These are phyloP conservation scores for Phytophthora pseudosyringae DNA, from an alignment of 352 stramenopile species.

Conservation along the genomic window DNA sequence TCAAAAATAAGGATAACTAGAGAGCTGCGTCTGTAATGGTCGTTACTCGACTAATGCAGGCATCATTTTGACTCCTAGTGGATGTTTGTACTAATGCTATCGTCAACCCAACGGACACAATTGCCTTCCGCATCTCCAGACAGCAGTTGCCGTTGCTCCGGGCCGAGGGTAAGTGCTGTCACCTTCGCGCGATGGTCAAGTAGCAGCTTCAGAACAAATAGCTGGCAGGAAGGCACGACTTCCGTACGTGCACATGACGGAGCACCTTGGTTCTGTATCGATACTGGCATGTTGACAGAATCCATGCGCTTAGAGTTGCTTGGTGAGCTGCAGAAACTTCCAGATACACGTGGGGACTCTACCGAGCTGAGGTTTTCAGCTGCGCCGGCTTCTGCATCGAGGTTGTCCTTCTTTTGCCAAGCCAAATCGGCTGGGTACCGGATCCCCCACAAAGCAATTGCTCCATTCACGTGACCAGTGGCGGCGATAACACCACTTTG, in stretches of 20 bases:
- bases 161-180: slow-evolving; percentile 60
- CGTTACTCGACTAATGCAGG: slow-evolving; percentile 6
- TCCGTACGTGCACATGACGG: slow-evolving; percentile 33
- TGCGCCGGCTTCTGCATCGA: background rate
- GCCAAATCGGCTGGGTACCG: slow-evolving; percentile 65
- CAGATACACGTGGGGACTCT: background rate
- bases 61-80: slow-evolving; percentile 33
- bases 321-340: slow-evolving; percentile 2
- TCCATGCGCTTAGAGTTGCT: slow-evolving; percentile 14
- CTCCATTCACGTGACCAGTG: slow-evolving; percentile 75
- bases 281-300: background rate
- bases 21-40: background rate
- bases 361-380: background rate
- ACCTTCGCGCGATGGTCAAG: slow-evolving; percentile 69
- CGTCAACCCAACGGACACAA: slow-evolving; percentile 85
- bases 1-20: slow-evolving; percentile 24
- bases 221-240: slow-evolving; percentile 68
- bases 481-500: slow-evolving; percentile 71
- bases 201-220: slow-evolving; percentile 80
- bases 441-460: slow-evolving; percentile 76
- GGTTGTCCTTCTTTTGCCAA: slow-evolving; percentile 30
- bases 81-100: slow-evolving; percentile 70
- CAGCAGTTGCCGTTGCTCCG: slow-evolving; percentile 72
- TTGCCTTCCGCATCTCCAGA: slow-evolving; percentile 70
- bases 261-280: slow-evolving; percentile 12